A percentile compares a stretch with the other conserved stretches of the same genome.
These are phyloP conservation scores for Zygoascus sp. DNA, from an alignment of 1,139 yeast species.

Conservation along the genomic window DNA sequence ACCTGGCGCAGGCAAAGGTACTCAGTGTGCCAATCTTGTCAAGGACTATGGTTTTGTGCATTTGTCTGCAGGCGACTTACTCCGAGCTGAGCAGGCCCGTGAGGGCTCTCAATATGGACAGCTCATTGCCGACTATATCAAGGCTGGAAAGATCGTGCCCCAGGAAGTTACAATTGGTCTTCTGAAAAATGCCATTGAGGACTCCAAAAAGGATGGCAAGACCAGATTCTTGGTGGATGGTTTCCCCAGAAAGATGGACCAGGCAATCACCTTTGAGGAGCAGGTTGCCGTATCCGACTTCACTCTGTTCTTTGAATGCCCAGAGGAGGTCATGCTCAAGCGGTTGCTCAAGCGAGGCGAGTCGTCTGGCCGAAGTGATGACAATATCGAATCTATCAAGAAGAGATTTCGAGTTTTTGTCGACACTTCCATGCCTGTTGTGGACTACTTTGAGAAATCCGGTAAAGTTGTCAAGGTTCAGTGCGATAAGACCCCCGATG, in stretches of 20 bases:
- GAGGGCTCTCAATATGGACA: constrained; percentile 81
- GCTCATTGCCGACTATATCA: constrained; percentile 75
- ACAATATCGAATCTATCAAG: constrained; percentile 82
- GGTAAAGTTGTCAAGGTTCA: constrained; percentile 71
- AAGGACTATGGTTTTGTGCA: constrained; percentile 78
- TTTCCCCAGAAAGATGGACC: constrained; percentile 98
- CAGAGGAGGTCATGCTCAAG: constrained; percentile 80
- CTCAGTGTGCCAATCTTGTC: constrained; percentile 87
- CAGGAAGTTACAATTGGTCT: constrained; percentile 90
- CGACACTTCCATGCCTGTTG: constrained; percentile 94
- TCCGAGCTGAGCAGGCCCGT: constrained; percentile 86
- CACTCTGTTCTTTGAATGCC: constrained; percentile 90
- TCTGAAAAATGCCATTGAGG: constrained; percentile 71
- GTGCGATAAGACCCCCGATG: constrained; percentile 77
- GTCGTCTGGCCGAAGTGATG: constrained; percentile 92
- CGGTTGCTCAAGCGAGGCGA: constrained; percentile 88
- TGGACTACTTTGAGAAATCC: constrained; percentile 71
- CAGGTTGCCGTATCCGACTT: constrained; percentile 68
- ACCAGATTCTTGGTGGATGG: constrained; percentile 81
- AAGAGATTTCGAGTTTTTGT: constrained; percentile 83
- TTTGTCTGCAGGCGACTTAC: constrained; percentile 88
- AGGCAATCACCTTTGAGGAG: constrained; percentile 85
- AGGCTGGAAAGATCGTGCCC: constrained; percentile 89
- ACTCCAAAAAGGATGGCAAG: constrained; percentile 50
- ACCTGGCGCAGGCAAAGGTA: constrained; percentile 95